Base-by-base conservation (phyloP, 2,329 filamentous ascomycete genomes). In the Trichoderma simmonsii region DNA sequence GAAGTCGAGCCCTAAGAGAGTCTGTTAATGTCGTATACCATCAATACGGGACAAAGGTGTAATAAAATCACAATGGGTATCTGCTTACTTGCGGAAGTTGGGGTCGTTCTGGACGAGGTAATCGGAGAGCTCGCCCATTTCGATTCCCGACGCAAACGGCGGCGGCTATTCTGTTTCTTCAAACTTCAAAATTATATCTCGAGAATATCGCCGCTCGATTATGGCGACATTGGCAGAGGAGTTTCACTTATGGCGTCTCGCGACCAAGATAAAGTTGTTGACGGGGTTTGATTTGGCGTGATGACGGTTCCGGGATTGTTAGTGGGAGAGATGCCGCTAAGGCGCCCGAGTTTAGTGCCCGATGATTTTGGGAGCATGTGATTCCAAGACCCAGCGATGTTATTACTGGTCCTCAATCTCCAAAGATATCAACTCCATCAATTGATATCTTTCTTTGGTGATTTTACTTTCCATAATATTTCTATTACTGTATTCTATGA, bases 101-200 rank as follows among this genome's bases (percentile, higher is more conserved):
- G 86, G 83, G 78, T 91, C 89, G 75, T 90, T 85, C 54, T 86
- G 81, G 67, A 89, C 81, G 70, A 92, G 86, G 78, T 88, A 95
- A 66, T 89, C 86, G 60, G 93, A 85, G 71, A 95, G 89, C 77
- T 92, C 89, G 77, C 87, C 86, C 90, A 91, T 92, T 48, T 64
- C 60, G 57, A 59, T 18, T 14, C 18, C 24, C 18, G 5, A 21
- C 15, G 30, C 24, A 2, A 60, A 43, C 32, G 6, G n/a, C 57
- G n/a, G 8, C 18, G 8, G 15, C 30, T 62, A 30, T 4, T 28
- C 14, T 3, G 28, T 21, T 68, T 51, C 54, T 56, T 48, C 8
- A 26, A 36, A 36, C 18, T 26, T 21, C n/a, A 34, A 48, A 68
- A 18, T 12, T 18, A 68, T 43, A 8, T 24, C 7, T 26, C 34